Evolutionary conservation across 139 green algal genomes (phyloP).

Genomic region (Chloropicon primus): DNA sequence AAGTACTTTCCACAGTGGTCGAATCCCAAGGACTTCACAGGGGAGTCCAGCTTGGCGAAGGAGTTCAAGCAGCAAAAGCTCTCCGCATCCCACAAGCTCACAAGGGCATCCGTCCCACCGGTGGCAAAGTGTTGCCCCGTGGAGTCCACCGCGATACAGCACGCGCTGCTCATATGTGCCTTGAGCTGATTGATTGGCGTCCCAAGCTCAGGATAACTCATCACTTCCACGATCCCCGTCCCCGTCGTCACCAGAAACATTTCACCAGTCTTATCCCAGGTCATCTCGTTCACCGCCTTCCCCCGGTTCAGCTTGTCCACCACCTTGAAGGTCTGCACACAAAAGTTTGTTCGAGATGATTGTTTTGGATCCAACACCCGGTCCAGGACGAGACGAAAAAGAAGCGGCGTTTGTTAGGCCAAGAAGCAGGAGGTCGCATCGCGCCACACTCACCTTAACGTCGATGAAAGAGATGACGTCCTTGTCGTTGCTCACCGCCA

Average conservation of each 20-base stretch:
- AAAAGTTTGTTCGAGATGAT: background rate
- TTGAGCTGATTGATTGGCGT: background rate
- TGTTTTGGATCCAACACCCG: too few relatives aligned
- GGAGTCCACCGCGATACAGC: background rate
- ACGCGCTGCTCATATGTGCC: background rate
- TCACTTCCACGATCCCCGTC: background rate
- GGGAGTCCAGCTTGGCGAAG: constrained; percentile 2
- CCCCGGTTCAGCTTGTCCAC: background rate
- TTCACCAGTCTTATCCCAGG: background rate
- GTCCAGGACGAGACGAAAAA: too few relatives aligned
- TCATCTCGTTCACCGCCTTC: background rate
- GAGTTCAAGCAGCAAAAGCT: background rate
- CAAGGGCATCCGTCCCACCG: constrained; percentile 1
- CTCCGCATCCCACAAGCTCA: constrained; percentile 6
- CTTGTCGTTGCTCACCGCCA: background rate
- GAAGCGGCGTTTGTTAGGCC: too few relatives aligned
- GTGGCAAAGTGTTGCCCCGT: background rate
- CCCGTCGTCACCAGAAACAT: background rate
- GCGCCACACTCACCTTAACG: too few relatives aligned
- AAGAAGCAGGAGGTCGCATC: too few relatives aligned
- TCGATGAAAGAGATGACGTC: constrained; percentile 3
- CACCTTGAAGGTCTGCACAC: background rate
- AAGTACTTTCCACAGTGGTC: background rate
- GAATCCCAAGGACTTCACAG: background rate
- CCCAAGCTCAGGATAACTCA: background rate